A percentile compares a stretch with the other conserved stretches of the same genome.
phyloP scores from a whole-genome alignment of 495 filamentous ascomycete species.

The Achaetomiella virescens region DNA sequence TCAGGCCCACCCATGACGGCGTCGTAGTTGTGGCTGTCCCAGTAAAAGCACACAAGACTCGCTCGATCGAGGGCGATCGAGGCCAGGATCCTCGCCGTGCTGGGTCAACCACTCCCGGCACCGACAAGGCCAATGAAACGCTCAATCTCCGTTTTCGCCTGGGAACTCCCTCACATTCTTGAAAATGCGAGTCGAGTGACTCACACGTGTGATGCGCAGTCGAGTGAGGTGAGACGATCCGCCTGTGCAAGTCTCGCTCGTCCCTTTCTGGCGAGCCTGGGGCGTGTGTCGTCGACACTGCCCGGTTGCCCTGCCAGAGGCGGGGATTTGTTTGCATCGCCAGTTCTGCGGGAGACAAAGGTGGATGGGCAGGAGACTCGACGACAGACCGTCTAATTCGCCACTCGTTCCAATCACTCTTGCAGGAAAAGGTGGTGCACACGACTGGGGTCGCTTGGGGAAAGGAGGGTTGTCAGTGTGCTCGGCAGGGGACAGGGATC shows the following conservation, averaged over 20 bases:
- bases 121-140: neutral
- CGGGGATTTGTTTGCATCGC: slow-evolving; percentile 1
- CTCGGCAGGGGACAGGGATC: slow-evolving; percentile 21
- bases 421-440: slow-evolving; percentile 2
- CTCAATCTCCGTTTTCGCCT: neutral
- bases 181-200: slow-evolving; percentile 23
- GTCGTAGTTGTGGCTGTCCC: neutral
- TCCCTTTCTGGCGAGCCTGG: slow-evolving; percentile 4
- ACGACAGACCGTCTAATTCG: neutral
- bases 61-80: too few species aligned
- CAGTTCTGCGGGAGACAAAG: neutral
- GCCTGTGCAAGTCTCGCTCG: neutral
- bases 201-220: neutral
- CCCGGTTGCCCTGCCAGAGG: neutral
- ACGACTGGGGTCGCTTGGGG: neutral
- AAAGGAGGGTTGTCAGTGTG: slow-evolving; percentile 2
- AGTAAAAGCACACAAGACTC: neutral
- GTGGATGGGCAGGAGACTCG: neutral
- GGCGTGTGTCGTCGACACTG: neutral
- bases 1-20: too few species aligned
- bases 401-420: neutral
- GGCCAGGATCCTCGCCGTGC: neutral
- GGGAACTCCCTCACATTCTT: neutral
- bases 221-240: neutral
- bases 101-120: neutral